Base-by-base conservation (phyloP, 441 rosid species). In the Melastoma candidum region DNA sequence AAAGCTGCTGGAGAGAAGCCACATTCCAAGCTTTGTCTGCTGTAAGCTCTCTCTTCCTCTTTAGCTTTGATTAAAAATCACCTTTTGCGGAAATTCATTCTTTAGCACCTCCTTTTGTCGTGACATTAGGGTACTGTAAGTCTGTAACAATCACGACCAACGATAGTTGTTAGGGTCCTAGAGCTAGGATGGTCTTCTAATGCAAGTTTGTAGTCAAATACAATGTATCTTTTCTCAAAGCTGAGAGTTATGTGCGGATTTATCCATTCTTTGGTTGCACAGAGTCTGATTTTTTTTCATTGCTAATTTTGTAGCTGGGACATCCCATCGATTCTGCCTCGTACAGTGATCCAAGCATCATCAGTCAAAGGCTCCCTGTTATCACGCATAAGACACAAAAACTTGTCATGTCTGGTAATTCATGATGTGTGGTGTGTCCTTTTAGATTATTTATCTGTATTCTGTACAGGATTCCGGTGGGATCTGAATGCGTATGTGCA, bases 1-100 rank as follows among this genome's bases (percentile, higher is more conserved):
- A 92, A 69, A 71, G 69, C 75, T 82, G 97, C 77, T 88, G 97
- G 94, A 88, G 94, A 70, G 95, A 92, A 78, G 78, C 83, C 44
- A 83, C 86, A 10, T 81, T 84, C 58, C 65, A 82, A 61, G 81
- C 87, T 59, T 64, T 85, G 51, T 66, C 95, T 68, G 79, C 83
- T 45, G 97, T 84, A 70, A 76, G 79, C 7, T 64, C 49, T 64
- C 12, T 29, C 39, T 46, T 17, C 25, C 14, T 43, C 56, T 9
- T 25, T 36, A 43, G 43, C 26, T 36, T 24, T 29, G 27, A 44
- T 22, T 32, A 13, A 36, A 29, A 6, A 29, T 52, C 13, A 17
- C 26, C 17, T 26, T 13, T 26, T 26, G 4, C 12, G 32, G 44
- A 13, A 17, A 17, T 17, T 17, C 22, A 17, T 17, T 17, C 22